Evolutionary conservation across 2,329 filamentous ascomycete genomes (phyloP).

Genomic region (Pseudogymnoascus sp.): DNA sequence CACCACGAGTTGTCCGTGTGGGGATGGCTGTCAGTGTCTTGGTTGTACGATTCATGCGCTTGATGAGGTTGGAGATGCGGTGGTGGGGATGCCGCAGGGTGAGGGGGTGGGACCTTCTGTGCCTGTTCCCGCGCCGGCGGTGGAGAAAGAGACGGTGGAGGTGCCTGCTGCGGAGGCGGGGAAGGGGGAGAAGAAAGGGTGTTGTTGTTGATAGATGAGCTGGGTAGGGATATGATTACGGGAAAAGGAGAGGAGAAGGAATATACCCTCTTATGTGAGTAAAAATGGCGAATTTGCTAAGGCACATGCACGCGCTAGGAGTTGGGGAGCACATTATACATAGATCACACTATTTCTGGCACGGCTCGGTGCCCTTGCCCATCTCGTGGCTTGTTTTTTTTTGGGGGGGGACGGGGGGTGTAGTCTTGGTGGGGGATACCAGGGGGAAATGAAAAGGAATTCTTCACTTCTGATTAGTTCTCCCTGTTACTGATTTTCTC

Average conservation of each 20-base stretch:
- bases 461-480: background rate
- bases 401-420: background rate
- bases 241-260: background rate
- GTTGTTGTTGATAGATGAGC: background rate
- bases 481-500: background rate
- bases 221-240: background rate
- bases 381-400: background rate
- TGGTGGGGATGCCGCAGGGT: background rate
- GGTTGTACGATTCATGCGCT: slow-evolving; percentile 44
- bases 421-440: background rate
- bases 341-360: background rate
- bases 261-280: background rate
- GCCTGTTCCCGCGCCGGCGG: background rate
- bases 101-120: background rate
- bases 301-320: background rate
- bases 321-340: background rate
- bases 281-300: background rate
- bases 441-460: background rate
- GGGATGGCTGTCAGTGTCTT: slow-evolving; percentile 50
- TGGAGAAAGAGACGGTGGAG: background rate
- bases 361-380: background rate
- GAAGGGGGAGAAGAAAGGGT: background rate
- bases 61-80: background rate
- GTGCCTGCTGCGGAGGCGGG: background rate
- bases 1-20: slow-evolving; percentile 45